phyloP scores from a whole-genome alignment of 2,329 filamentous ascomycete species.

The Cladophialophora psammophila region DNA sequence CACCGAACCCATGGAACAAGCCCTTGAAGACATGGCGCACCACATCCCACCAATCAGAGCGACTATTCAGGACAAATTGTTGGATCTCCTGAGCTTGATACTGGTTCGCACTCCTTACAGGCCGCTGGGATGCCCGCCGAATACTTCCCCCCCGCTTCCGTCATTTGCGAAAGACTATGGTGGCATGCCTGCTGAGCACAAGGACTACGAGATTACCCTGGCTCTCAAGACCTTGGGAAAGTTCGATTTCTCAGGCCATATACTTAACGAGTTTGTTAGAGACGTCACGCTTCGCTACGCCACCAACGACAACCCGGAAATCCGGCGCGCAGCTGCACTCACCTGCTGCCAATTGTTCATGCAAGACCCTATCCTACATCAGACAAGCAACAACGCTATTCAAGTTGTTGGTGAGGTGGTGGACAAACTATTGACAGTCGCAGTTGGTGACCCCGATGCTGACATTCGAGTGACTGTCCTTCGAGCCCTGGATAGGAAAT shows the following conservation, averaged over 20 bases:
- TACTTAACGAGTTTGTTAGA: conserved; percentile 96
- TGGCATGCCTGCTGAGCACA: conserved; percentile 76
- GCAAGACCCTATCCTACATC: conserved; percentile 94
- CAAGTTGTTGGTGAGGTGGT: conserved; percentile 98
- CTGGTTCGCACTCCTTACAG: conserved; percentile 92
- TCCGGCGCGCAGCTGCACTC: conserved; percentile 89
- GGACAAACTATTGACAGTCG: conserved; percentile 92
- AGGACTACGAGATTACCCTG: conserved; percentile 87
- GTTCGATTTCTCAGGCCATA: conserved; percentile 90
- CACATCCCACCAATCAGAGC: conserved; percentile 95
- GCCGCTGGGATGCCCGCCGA: conserved; percentile 87
- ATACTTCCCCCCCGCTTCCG: conserved; percentile 79
- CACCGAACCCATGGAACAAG: conserved; percentile 91
- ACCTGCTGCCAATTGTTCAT: conserved; percentile 99
- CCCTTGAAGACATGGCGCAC: conserved; percentile 97
- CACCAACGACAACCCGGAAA: conserved; percentile 92
- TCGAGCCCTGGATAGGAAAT: conserved; percentile 86
- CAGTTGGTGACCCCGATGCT: conserved; percentile 88
- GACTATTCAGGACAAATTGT: conserved; percentile 88
- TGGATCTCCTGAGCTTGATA: conserved; percentile 94
- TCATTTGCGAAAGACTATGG: conserved; percentile 89
- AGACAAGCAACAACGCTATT: conserved; percentile 95
- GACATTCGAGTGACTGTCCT: conserved; percentile 90
- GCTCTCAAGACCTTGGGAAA: conserved; percentile 95
- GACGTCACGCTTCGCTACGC: conserved; percentile 99